Base-by-base conservation (phyloP, 371 early-diverging fungal species). In the Actinomucor elegans region DNA sequence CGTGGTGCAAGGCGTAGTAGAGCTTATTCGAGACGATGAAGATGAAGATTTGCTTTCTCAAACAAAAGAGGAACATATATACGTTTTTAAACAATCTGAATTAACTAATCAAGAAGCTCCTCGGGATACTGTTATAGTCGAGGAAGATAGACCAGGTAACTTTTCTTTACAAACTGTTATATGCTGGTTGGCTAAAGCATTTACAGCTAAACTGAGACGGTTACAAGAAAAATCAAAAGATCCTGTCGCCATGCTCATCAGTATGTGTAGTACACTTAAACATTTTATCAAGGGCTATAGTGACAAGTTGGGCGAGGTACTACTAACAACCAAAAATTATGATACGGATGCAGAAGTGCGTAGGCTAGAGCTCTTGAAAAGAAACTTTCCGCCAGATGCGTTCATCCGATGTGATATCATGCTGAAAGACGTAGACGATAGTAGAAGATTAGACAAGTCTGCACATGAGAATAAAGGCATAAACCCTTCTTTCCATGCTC, bases 381-480 rank as follows among this genome's bases (percentile, higher is more conserved):
- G 47, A 12, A 57, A 66, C 14, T 75, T 75, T 18, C 67, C 70
- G 2, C 47, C 57, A 10, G 51, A 68, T 11, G 52, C 61, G 17
- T 61, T 75, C 40, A 45, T 42, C 29, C 42, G 47, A 9, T 75
- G 76, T 24, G 76, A 75, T 64, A 53, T 72, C 6, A 75, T 75
- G 76, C 37, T 75, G 12, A 61, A 58, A 24, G 76, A 75, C 40
- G 38, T 75, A 6, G 59, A 55, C 15, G 63, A 63, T 12, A 61
- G 68, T 41, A 57, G 48, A 35, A 51, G 76, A 26, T 33, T 71
- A 8, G 70, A 75, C 29, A 57, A 54, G n/a, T 45, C 56, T 0
- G 55, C 72, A 2, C 72, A 72, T 51, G 61, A 61, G 18, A 66
- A 56, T 14, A 26, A 7, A 0, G 24, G 14, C 0, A 14, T 52